These are phyloP conservation scores for Diaporthe vexans DNA, from an alignment of 2,329 filamentous ascomycete genomes.

Conservation along the genomic window DNA sequence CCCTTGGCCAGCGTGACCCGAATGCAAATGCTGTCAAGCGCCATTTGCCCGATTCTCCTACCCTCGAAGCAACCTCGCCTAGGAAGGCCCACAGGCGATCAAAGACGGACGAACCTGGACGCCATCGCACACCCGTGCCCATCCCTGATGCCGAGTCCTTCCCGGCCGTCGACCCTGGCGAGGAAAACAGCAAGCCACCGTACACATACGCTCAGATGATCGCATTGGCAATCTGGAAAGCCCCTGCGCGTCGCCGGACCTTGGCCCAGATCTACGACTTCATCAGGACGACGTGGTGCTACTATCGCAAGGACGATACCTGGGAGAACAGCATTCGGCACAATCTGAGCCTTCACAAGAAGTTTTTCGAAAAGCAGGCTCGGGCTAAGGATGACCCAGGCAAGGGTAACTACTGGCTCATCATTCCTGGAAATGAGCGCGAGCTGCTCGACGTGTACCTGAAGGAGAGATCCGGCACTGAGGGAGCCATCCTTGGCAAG, in stretches of 20 bases:
- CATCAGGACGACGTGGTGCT: constrained; percentile 95
- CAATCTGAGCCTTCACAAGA: constrained; percentile 96
- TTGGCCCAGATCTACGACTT: constrained; percentile 98
- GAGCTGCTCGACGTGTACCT: constrained; percentile 73
- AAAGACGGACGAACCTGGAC: constrained; percentile 41
- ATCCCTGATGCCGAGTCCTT: constrained; percentile 85
- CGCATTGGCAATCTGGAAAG: constrained; percentile 94
- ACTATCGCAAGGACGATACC: constrained; percentile 86
- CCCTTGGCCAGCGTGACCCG: constrained; percentile 38
- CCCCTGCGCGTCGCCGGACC: constrained; percentile 85
- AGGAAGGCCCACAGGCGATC: constrained; percentile 40
- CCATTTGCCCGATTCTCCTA: constrained; percentile 38
- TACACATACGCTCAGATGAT: constrained; percentile 97
- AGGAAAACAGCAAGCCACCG: constrained; percentile 89
- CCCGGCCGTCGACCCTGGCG: constrained; percentile 74
- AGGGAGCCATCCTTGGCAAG: constrained; percentile 56
- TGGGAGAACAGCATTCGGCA: constrained; percentile 99
- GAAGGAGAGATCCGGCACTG: constrained; percentile 77
- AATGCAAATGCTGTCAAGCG: constrained; percentile 38
- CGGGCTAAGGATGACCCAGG: constrained; percentile 96
- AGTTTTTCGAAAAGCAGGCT: constrained; percentile 90
- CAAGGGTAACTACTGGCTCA: constrained; percentile 98
- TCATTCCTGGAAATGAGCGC: constrained; percentile 89
- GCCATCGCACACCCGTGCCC: constrained; percentile 42
- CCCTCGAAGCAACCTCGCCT: constrained; percentile 39